Evolutionary conservation across 1,139 yeast genomes (phyloP).

Genomic region (Debaryomyces psychrophilus): DNA sequence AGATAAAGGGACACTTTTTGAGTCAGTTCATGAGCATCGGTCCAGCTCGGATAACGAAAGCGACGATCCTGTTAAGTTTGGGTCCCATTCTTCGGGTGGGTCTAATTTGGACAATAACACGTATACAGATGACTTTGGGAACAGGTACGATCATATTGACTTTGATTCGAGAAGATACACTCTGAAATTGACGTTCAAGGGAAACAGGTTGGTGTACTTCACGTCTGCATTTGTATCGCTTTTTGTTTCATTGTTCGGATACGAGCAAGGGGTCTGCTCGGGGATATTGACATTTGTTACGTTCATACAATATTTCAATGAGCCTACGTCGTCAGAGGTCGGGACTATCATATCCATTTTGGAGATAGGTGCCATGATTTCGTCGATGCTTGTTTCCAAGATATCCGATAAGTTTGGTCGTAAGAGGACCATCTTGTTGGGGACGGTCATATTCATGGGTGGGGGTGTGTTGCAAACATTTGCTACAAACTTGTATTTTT

Average conservation of each 20-base stretch:
- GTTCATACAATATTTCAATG: conserved; percentile 44
- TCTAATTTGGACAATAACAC: conserved; percentile 5
- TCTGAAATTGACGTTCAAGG: conserved; percentile 38
- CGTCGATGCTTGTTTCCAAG: conserved; percentile 51
- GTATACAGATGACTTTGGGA: conserved; percentile 36
- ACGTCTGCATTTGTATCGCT: conserved; percentile 81
- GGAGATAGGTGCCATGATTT: conserved; percentile 56
- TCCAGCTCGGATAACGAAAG: conserved; percentile 12
- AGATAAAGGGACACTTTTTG: conserved; percentile 11
- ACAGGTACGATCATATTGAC: conserved; percentile 41
- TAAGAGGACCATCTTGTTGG: conserved; percentile 50
- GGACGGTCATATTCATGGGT: conserved; percentile 51
- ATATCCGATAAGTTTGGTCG: conserved; percentile 52
- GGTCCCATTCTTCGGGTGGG: conserved; percentile 9
- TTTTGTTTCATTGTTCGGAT: conserved; percentile 85
- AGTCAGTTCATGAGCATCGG: conserved; percentile 11
- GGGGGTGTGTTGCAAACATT: conserved; percentile 56
- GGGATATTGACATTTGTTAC: conserved; percentile 61
- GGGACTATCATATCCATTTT: conserved; percentile 55
- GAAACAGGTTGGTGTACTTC: conserved; percentile 59
- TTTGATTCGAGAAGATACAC: conserved; percentile 43
- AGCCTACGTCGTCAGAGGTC: conserved; percentile 50
- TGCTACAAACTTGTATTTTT: conserved; percentile 44
- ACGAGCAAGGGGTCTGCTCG: conserved; percentile 91
- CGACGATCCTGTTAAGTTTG: conserved; percentile 15